These are phyloP conservation scores for Jaapia argillacea DNA, from an alignment of 768 basidiomycete genomes.

Conservation along the genomic window DNA sequence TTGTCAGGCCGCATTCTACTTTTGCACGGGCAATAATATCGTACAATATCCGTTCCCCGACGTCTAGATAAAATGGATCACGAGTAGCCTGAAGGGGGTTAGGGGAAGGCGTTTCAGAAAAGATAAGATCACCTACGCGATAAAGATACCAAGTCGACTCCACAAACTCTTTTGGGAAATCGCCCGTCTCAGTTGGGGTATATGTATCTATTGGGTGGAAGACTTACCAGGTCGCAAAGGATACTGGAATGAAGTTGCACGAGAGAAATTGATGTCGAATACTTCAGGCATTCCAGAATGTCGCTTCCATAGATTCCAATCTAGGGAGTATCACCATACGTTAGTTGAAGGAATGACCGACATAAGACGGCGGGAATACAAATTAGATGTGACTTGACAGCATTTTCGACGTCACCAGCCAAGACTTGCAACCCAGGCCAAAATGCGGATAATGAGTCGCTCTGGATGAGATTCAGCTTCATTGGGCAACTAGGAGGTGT, in stretches of 20 bases:
- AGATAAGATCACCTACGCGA: slow-evolving; percentile 36
- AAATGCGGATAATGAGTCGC: slow-evolving; percentile 89
- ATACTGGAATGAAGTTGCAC: slow-evolving; percentile 69
- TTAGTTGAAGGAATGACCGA: slow-evolving; percentile 1
- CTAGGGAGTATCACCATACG: slow-evolving; percentile 24
- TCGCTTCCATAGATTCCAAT: slow-evolving; percentile 89
- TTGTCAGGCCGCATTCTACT: slow-evolving; percentile 80
- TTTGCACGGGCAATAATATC: slow-evolving; percentile 69
- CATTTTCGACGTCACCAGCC: slow-evolving; percentile 78
- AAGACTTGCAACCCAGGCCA: slow-evolving; percentile 95
- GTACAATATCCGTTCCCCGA: slow-evolving; percentile 74
- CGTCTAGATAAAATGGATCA: slow-evolving; percentile 87
- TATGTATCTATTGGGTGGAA: neutral
- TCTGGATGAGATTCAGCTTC: neutral
- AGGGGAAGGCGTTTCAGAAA: slow-evolving; percentile 2
- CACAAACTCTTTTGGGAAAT: slow-evolving; percentile 75
- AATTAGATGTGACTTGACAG: slow-evolving; percentile 84
- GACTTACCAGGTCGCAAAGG: slow-evolving; percentile 63
- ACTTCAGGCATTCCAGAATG: slow-evolving; percentile 89
- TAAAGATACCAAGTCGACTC: slow-evolving; percentile 97
- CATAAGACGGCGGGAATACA: slow-evolving; percentile 33
- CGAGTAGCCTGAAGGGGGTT: slow-evolving; percentile 62
- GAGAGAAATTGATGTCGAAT: slow-evolving; percentile 69
- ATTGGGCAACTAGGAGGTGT: neutral
- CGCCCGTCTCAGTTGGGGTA: neutral